Evolutionary conservation across 2,329 filamentous ascomycete genomes (phyloP).

Genomic region (Calonectria pseudoturangicola): DNA sequence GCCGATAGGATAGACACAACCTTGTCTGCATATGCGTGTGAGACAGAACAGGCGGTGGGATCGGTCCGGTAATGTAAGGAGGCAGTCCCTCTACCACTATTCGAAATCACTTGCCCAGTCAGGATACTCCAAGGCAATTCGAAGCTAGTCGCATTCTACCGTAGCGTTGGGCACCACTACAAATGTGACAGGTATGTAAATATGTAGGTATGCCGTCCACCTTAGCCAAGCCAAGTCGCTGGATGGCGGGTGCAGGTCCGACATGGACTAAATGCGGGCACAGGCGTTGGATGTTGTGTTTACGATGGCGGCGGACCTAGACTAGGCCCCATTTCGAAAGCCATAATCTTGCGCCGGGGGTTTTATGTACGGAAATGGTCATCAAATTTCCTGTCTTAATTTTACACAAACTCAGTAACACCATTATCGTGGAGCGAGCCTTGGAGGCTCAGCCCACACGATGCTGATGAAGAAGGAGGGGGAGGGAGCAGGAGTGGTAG

Average conservation of each 20-base stretch:
- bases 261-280: neutral
- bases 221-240: too few relatives aligned
- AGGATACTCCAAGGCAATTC: neutral
- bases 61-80: slow-evolving; percentile 15
- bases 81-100: neutral
- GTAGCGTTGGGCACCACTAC: neutral
- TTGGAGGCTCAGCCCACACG: neutral
- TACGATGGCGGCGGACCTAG: neutral
- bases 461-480: neutral
- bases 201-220: neutral
- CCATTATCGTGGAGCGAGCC: neutral
- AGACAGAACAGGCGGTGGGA: slow-evolving; percentile 29
- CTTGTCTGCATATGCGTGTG: slow-evolving; percentile 32
- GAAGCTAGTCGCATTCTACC: neutral
- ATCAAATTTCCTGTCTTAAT: neutral
- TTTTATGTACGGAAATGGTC: neutral
- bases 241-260: neutral
- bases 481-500: neutral
- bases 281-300: slow-evolving; percentile 3
- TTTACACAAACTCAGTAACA: neutral
- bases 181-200: slow-evolving; percentile 1
- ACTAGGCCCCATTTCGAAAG: neutral
- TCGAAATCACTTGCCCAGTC: neutral
- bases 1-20: slow-evolving; percentile 20
- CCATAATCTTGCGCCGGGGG: neutral